Percentiles rank a stretch among this genome's conserved stretches.
phyloP scores from a whole-genome alignment of 257 asterid species.

The Agastache rugosa region DNA sequence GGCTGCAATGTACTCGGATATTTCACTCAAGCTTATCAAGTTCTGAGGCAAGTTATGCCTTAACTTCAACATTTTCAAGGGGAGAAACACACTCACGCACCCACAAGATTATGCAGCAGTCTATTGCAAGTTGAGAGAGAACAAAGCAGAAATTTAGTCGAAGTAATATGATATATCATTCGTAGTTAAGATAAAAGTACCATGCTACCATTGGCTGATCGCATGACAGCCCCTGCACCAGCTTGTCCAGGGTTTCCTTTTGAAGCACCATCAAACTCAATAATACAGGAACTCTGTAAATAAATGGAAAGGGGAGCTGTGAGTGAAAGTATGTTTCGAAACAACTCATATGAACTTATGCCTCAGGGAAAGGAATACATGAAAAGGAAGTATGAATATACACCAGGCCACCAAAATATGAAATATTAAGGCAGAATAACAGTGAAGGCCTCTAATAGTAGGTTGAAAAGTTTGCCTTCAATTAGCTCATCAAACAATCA shows the following conservation, averaged over 20 bases:
- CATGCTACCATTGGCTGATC: constrained; percentile 81
- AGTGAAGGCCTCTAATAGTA: constrained; percentile 15
- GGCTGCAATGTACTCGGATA: not conserved
- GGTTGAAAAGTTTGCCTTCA: not conserved
- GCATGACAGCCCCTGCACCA: constrained; percentile 91
- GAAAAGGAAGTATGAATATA: not conserved
- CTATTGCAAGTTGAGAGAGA: constrained; percentile 1
- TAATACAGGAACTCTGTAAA: constrained; percentile 67
- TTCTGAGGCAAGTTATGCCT: not conserved
- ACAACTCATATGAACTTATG: not conserved
- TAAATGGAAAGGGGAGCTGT: constrained; percentile 37
- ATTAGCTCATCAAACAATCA: not conserved
- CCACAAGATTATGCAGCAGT: constrained; percentile 11
- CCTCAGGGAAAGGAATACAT: not conserved
- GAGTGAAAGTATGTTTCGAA: constrained; percentile 29
- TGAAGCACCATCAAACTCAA: constrained; percentile 96
- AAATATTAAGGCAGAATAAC: not conserved
- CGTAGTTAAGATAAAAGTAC: constrained; percentile 38
- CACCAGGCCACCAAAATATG: constrained; percentile 1
- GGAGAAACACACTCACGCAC: not conserved
- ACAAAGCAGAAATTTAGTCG: not conserved
- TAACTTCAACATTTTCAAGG: constrained; percentile 1
- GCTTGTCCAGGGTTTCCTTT: constrained; percentile 97
- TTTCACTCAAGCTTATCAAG: constrained; percentile 7
- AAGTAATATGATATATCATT: not conserved